Conservation (phyloP, 306 rosid species). For the Lagenaria siceraria region DNA sequence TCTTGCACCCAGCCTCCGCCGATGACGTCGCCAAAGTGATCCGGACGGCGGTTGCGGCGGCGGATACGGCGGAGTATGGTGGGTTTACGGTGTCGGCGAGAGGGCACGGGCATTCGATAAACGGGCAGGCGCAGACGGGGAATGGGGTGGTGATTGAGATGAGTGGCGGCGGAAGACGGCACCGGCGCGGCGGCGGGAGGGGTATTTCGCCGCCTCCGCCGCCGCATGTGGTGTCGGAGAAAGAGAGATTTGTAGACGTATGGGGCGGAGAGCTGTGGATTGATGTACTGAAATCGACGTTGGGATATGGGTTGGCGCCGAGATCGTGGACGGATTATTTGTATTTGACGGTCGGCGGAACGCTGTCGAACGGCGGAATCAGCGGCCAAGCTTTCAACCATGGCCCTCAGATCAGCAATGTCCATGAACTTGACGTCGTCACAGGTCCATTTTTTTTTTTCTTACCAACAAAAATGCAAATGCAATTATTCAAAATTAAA, state of each 20-base stretch:
- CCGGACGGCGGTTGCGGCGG: conserved; percentile 34
- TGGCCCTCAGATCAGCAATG: conserved; percentile 85
- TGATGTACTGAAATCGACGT: conserved; percentile 40
- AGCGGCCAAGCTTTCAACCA: conserved; percentile 91
- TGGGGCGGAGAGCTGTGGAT: conserved; percentile 99
- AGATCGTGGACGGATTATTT: conserved; percentile 95
- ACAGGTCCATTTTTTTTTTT: conserved; percentile 34
- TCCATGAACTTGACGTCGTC: conserved; percentile 72
- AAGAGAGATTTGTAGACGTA: conserved; percentile 53
- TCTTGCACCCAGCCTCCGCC: conserved; percentile 48
- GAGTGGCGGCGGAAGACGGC: conserved; percentile 20
- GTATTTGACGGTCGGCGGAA: conserved; percentile 87
- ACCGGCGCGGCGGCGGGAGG: background rate
- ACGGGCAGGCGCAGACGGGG: conserved; percentile 60
- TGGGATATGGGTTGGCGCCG: conserved; percentile 62
- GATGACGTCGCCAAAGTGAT: conserved; percentile 41
- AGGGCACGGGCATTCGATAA: conserved; percentile 95
- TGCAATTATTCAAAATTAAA: background rate
- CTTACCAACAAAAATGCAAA: background rate
- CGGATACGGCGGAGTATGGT: background rate
- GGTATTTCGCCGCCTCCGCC: background rate
- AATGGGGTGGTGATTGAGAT: conserved; percentile 70
- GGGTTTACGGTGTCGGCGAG: conserved; percentile 63
- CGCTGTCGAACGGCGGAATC: conserved; percentile 87
- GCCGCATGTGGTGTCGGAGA: conserved; percentile 20